Base-by-base conservation (phyloP, 768 basidiomycete species). In the Panaeolus papilionaceus region DNA sequence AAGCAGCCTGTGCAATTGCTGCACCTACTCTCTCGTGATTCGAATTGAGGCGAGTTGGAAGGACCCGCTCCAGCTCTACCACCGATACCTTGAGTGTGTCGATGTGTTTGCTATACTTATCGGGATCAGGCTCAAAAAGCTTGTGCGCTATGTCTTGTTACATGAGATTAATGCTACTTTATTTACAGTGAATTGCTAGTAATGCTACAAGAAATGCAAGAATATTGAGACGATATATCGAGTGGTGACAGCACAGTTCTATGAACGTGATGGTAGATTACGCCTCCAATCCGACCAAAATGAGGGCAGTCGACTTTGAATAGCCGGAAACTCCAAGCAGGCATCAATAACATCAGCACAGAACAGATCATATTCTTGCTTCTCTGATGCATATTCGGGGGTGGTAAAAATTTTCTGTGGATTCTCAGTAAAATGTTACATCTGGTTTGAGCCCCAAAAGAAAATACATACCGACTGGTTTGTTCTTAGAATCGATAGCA, bases 401-500 rank as follows among this genome's bases (percentile, higher is more conserved):
- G 42, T 44, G 18, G 14, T 44, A 14, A 1, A 2, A 16, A 44
- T 18, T 44, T 44, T 44, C 42, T 44, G 42, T 44, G 42, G 42
- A 44, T 44, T 16, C 18, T 44, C 42, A 44, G 42, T 16, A 44
- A 44, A 40, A 44, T 18, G 18, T 44, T 6, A 44, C 42, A 16
- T 6, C 42, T 44, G 16, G 11, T 6, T 67, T 47, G 10, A 38
- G 33, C 33, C 5, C 5, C 33, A 33, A 33, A 37, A 33, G 4
- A 18, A 6, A 39, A 23, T 12, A 16, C 68, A 64, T 42, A 69
- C 68, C 12, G 63, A 38, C 4, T 65, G 65, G n/a, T 44, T 39
- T 39, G 23, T 44, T 37, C 68, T 62, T 38, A 69, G 63, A 33
- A 40, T 66, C 5, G 64, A 66, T 37, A 69, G 65, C 68, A 63